phyloP scores from a whole-genome alignment of 2,329 filamentous ascomycete genomes.

The Bipolaris gigantea region DNA sequence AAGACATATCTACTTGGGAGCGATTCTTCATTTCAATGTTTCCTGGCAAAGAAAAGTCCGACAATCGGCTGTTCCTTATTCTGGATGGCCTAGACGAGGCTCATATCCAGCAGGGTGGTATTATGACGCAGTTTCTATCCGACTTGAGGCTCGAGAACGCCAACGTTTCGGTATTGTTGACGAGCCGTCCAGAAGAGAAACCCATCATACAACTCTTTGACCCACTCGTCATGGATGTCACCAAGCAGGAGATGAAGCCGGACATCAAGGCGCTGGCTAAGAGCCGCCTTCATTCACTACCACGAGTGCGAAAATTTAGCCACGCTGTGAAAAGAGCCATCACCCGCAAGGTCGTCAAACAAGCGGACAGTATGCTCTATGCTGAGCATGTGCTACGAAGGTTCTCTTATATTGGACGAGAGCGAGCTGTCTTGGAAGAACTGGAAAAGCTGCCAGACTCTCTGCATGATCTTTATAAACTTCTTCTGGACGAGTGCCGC shows the following conservation, averaged over 20 bases:
- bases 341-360: constrained; percentile 30
- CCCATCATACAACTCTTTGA: not conserved
- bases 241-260: not conserved
- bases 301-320: constrained; percentile 22
- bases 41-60: not conserved
- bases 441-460: constrained; percentile 26
- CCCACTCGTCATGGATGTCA: not conserved
- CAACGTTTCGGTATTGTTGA: not conserved
- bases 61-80: not conserved
- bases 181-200: not conserved
- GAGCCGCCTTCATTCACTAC: not conserved
- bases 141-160: not conserved
- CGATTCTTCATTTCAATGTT: not conserved
- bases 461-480: constrained; percentile 18
- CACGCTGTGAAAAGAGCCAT: constrained; percentile 35
- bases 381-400: constrained; percentile 42
- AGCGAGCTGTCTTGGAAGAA: constrained; percentile 38
- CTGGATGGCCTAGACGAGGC: constrained; percentile 2
- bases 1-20: not conserved
- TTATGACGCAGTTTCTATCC: constrained; percentile 1
- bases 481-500: constrained; percentile 22
- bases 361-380: constrained; percentile 44
- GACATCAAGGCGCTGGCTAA: not conserved
- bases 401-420: constrained; percentile 38
- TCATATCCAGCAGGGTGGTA: not conserved